Conservation (phyloP, 345 rosid species). For the rapeseed (Brassica napus) region DNA sequence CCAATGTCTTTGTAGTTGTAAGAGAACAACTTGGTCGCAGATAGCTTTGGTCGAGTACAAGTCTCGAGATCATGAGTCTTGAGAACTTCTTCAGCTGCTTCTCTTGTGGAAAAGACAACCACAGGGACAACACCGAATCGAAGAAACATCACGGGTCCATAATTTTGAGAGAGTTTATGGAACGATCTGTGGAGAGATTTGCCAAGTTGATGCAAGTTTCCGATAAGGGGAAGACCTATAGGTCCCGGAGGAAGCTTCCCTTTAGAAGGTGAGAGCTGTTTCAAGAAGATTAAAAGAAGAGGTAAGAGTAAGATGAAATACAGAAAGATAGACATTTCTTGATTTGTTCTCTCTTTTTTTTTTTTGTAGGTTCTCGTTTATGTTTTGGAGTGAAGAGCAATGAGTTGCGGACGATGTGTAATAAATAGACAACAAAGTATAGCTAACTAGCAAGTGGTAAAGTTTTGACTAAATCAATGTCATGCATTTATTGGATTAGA, state of each 20-base stretch:
- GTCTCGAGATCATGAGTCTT: constrained; percentile 44
- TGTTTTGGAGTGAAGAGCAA: constrained; percentile 26
- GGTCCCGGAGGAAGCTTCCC: constrained; percentile 46
- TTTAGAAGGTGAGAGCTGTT: constrained; percentile 8
- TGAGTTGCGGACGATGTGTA: constrained; percentile 5
- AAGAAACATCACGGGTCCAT: constrained; percentile 55
- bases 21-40: constrained; percentile 25
- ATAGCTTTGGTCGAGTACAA: constrained; percentile 42
- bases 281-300: constrained; percentile 13
- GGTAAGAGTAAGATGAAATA: constrained; percentile 18
- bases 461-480: constrained; percentile 22
- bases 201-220: constrained; percentile 53
- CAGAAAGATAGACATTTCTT: constrained; percentile 23
- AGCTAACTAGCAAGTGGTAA: neutral
- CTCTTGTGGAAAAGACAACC: constrained; percentile 47
- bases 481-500: constrained; percentile 13
- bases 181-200: constrained; percentile 42
- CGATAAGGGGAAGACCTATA: constrained; percentile 43
- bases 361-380: neutral
- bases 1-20: constrained; percentile 45
- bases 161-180: constrained; percentile 39
- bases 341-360: neutral
- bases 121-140: constrained; percentile 45
- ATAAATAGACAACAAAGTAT: constrained; percentile 4
- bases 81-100: constrained; percentile 47